phyloP scores from a whole-genome alignment of 441 rosid species.

The Brassica hybrid region DNA sequence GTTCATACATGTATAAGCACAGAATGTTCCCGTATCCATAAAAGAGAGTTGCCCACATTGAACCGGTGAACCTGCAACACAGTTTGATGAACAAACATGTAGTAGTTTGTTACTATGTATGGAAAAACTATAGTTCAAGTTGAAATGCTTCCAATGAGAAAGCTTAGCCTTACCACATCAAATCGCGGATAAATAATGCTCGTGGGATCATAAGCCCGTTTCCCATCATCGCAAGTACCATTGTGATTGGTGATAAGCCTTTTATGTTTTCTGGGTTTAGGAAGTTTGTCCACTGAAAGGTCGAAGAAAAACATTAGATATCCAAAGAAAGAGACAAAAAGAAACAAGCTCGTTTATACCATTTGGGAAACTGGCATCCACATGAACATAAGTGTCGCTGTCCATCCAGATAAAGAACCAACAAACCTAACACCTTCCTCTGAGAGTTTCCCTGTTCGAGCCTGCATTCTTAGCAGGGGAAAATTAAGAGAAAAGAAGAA shows the following conservation, averaged over 20 bases:
- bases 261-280: conserved; percentile 82
- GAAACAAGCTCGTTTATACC: conserved; percentile 46
- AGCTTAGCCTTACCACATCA: conserved; percentile 75
- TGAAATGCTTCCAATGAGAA: neutral
- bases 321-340: too few species aligned
- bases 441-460: conserved; percentile 74
- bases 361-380: conserved; percentile 96
- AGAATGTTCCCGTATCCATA: conserved; percentile 88
- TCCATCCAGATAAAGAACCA: conserved; percentile 88
- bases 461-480: conserved; percentile 64
- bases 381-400: conserved; percentile 97
- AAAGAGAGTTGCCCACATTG: conserved; percentile 79
- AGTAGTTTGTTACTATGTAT: neutral
- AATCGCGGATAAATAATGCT: conserved; percentile 86
- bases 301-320: conserved; percentile 35
- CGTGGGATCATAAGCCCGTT: conserved; percentile 95
- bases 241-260: conserved; percentile 82
- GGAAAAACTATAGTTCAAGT: conserved; percentile 10
- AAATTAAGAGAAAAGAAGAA: conserved; percentile 42
- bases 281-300: conserved; percentile 87
- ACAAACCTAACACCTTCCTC: conserved; percentile 68
- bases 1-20: conserved; percentile 77
- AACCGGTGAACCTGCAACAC: conserved; percentile 78
- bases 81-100: neutral
- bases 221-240: conserved; percentile 92